phyloP scores from a whole-genome alignment of 164 flowering plant genomes.

The Kalanchoe fedtschenkoi region DNA sequence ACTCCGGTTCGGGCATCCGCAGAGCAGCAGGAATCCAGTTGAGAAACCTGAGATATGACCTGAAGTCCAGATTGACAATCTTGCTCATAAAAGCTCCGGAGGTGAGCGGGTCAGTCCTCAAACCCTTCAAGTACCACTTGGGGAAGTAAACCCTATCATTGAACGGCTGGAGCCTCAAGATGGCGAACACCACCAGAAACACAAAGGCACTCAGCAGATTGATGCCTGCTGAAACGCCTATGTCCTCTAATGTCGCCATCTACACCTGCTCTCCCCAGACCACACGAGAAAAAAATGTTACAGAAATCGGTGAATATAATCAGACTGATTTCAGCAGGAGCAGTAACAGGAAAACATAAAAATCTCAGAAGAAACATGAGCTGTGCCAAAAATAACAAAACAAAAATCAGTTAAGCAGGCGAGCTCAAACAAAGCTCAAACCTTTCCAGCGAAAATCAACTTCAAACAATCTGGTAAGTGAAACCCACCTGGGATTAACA shows the following conservation, averaged over 20 bases:
- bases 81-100: slow-evolving; percentile 33
- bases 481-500: background rate
- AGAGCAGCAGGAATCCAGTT: slow-evolving; percentile 70
- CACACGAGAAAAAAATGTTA: too few relatives aligned
- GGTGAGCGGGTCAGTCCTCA: slow-evolving; percentile 37
- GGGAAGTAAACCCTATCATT: slow-evolving; percentile 65
- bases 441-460: background rate
- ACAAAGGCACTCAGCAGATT: slow-evolving; percentile 43
- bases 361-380: background rate
- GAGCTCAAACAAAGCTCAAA: background rate
- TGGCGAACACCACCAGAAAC: slow-evolving; percentile 49
- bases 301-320: too few relatives aligned
- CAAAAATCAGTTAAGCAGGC: too few relatives aligned
- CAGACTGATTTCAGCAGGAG: too few relatives aligned
- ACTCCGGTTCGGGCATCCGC: slow-evolving; percentile 63
- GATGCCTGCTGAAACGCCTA: slow-evolving; percentile 43
- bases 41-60: slow-evolving; percentile 41
- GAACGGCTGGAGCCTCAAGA: slow-evolving; percentile 57
- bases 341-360: background rate
- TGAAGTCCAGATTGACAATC: slow-evolving; percentile 55
- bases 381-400: too few relatives aligned
- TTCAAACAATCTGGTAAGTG: background rate
- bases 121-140: slow-evolving; percentile 62
- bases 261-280: background rate
- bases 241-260: slow-evolving; percentile 53